Percentiles rank a stretch among this genome's conserved stretches.
These are phyloP conservation scores for Aspergillus oerlinghausenensis DNA, from an alignment of 2,329 filamentous ascomycete genomes.

Conservation along the genomic window DNA sequence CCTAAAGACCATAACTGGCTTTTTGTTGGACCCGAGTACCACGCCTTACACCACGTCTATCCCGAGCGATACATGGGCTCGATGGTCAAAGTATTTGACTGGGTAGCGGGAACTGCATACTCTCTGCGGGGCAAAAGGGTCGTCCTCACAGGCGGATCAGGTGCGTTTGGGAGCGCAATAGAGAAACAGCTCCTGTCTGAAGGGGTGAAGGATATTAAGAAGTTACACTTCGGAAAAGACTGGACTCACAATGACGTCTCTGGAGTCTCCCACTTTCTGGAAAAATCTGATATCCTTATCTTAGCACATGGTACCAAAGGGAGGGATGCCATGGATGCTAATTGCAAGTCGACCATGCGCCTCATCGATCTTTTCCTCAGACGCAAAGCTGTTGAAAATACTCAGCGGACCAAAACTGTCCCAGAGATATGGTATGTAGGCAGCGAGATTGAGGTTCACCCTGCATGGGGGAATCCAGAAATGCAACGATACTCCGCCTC, in stretches of 20 bases:
- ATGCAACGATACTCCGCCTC: conserved; percentile 8
- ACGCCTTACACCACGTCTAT: conserved; percentile 15
- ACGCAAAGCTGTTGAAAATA: too few relatives aligned
- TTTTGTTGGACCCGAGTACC: conserved; percentile 16
- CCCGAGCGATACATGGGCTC: conserved; percentile 17
- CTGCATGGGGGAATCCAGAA: conserved; percentile 2
- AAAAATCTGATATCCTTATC: conserved; percentile 7
- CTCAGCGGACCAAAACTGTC: too few relatives aligned
- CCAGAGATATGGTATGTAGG: too few relatives aligned
- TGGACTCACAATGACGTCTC: conserved; percentile 10
- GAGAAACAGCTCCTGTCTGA: conserved; percentile 6
- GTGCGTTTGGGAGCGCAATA: conserved; percentile 13
- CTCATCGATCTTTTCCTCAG: not conserved
- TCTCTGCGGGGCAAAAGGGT: conserved; percentile 11
- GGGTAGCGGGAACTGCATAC: conserved; percentile 15
- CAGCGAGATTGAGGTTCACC: conserved; percentile 3
- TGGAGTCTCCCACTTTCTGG: too few relatives aligned
- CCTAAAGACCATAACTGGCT: conserved; percentile 15
- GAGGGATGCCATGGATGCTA: conserved; percentile 7
- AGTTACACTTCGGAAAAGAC: conserved; percentile 5
- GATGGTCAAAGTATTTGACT: conserved; percentile 16
- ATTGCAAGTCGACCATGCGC: conserved; percentile 8
- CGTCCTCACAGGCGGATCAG: conserved; percentile 8
- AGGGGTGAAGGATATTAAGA: conserved; percentile 7
- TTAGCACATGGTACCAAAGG: conserved; percentile 11